Percentiles rank a stretch among this genome's conserved stretches.
Evolutionary conservation across 331 rosid genomes (phyloP).

Genomic region (Acacia concinna): DNA sequence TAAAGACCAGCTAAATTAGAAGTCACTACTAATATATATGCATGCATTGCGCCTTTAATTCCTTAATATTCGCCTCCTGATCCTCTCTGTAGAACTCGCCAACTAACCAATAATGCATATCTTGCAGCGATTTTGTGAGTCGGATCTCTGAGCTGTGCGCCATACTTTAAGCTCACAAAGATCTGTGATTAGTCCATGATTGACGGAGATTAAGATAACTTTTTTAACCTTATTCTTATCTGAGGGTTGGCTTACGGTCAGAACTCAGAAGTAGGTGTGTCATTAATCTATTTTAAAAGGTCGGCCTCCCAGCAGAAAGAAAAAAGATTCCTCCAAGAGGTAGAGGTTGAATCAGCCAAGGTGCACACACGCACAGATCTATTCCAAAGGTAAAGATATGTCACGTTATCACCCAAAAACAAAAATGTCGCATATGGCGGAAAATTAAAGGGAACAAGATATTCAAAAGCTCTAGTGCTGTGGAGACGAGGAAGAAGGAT

Average conservation of each 20-base stretch:
- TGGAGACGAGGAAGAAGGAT: neutral
- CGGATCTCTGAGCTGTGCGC: slow-evolving; percentile 58
- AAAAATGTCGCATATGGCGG: slow-evolving; percentile 3
- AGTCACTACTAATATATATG: neutral
- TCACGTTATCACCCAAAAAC: neutral
- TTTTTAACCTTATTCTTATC: neutral
- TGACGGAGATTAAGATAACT: slow-evolving; percentile 45
- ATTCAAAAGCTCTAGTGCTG: slow-evolving; percentile 24
- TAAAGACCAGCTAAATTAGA: neutral
- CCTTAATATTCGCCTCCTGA: neutral
- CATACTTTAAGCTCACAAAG: slow-evolving; percentile 34
- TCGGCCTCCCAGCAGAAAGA: slow-evolving; percentile 20
- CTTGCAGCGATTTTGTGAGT: slow-evolving; percentile 13
- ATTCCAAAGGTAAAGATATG: slow-evolving; percentile 17
- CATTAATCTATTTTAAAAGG: slow-evolving; percentile 2
- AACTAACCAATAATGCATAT: slow-evolving; percentile 27
- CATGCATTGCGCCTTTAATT: neutral
- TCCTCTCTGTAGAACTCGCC: neutral
- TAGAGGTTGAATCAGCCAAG: slow-evolving; percentile 23
- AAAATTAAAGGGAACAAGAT: slow-evolving; percentile 21
- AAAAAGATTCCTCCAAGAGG: slow-evolving; percentile 14
- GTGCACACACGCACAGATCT: no score
- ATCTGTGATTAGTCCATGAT: slow-evolving; percentile 54
- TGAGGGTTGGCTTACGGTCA: slow-evolving; percentile 35
- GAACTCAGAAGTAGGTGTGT: slow-evolving; percentile 32